phyloP scores from a whole-genome alignment of 2,329 filamentous ascomycete genomes.

The Huntiella abstrusa region DNA sequence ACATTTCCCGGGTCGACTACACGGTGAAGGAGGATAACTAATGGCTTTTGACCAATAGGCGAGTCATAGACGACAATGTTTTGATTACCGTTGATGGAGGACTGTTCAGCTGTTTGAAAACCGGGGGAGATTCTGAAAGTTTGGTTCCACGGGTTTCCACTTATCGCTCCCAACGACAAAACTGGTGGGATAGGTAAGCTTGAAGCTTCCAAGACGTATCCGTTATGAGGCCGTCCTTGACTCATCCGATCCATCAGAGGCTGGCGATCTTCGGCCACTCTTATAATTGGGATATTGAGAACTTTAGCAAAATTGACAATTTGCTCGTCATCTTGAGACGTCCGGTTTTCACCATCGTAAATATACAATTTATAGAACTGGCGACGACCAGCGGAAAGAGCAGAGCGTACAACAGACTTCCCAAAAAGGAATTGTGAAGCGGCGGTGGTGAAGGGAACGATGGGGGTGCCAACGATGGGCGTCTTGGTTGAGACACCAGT shows the following conservation, averaged over 20 bases:
- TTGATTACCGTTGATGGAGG: conserved; percentile 43
- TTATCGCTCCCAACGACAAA: conserved; percentile 32
- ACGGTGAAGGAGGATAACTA: conserved; percentile 56
- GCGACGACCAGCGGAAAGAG: conserved; percentile 45
- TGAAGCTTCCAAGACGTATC: conserved; percentile 71
- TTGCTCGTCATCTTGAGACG: conserved; percentile 23
- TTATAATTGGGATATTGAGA: conserved; percentile 33
- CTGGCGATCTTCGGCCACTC: conserved; percentile 41
- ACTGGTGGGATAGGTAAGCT: conserved; percentile 58
- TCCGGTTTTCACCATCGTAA: conserved; percentile 40
- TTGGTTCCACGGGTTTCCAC: conserved; percentile 23
- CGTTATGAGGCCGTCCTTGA: conserved; percentile 70
- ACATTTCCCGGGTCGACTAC: conserved; percentile 79
- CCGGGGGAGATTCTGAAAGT: conserved; percentile 42
- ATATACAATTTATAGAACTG: conserved; percentile 75
- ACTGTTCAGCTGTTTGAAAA: conserved; percentile 57
- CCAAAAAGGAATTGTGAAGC: conserved; percentile 89
- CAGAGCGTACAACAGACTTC: conserved; percentile 59
- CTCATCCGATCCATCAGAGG: conserved; percentile 69
- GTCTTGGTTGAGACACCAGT: neutral
- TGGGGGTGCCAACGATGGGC: conserved; percentile 7
- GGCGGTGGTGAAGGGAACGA: conserved; percentile 47
- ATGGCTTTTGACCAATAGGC: conserved; percentile 31
- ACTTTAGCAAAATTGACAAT: conserved; percentile 28
- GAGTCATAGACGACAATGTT: conserved; percentile 3